phyloP scores from a whole-genome alignment of 2,329 filamentous ascomycete genomes.

The Didymella glomerata region DNA sequence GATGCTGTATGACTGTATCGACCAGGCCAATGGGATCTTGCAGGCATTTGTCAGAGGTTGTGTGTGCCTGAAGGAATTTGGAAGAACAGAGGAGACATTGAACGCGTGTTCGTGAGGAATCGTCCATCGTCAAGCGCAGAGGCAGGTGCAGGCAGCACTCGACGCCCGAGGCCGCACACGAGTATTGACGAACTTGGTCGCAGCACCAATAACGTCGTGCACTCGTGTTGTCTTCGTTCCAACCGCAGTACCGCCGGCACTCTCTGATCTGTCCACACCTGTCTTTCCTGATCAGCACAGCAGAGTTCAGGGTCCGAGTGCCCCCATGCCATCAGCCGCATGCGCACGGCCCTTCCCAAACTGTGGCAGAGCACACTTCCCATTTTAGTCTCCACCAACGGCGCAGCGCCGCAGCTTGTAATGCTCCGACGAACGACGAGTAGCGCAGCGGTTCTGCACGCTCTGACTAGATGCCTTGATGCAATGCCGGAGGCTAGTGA shows the following conservation, averaged over 20 bases:
- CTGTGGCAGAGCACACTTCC: constrained; percentile 15
- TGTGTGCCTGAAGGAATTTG: constrained; percentile 18
- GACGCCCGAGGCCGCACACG: background rate
- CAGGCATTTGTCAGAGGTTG: constrained; percentile 21
- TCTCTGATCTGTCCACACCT: constrained; percentile 2
- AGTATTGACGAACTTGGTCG: background rate
- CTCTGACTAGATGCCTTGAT: constrained; percentile 20
- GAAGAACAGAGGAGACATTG: constrained; percentile 6
- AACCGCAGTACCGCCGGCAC: constrained; percentile 7
- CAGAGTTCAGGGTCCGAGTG: constrained; percentile 12
- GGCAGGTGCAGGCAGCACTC: constrained; percentile 17
- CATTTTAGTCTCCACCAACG: constrained; percentile 14
- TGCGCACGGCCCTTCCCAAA: constrained; percentile 10
- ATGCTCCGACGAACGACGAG: constrained; percentile 20
- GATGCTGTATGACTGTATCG: constrained; percentile 47
- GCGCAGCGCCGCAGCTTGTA: constrained; percentile 19
- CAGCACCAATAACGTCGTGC: constrained; percentile 8
- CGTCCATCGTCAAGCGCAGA: background rate
- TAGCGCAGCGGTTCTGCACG: constrained; percentile 15
- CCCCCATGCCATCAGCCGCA: constrained; percentile 19
- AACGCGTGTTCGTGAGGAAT: constrained; percentile 9
- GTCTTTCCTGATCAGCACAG: constrained; percentile 14
- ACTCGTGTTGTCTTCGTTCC: constrained; percentile 2
- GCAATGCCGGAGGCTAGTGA: constrained; percentile 17
- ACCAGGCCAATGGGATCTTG: constrained; percentile 31